phyloP scores from a whole-genome alignment of 2,329 filamentous ascomycete species.

The Drechmeria coniospora region DNA sequence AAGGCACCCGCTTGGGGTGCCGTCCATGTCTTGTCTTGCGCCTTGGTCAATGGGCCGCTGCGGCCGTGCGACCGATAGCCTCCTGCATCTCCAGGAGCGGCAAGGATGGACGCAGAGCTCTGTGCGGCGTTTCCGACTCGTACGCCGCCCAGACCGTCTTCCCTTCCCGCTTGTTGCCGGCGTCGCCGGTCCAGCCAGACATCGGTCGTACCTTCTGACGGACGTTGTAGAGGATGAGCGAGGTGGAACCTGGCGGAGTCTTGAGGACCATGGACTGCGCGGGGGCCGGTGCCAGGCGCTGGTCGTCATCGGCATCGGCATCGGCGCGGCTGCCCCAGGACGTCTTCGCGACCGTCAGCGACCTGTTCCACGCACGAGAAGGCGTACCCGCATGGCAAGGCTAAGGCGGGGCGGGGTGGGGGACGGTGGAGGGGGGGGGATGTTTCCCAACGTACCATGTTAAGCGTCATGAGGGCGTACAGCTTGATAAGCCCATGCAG shows the following conservation, averaged over 20 bases:
- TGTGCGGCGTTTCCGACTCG: slow-evolving; percentile 21
- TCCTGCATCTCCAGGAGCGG: not conserved
- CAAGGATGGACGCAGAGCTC: slow-evolving; percentile 10
- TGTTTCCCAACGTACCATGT: slow-evolving; percentile 60
- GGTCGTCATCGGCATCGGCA: slow-evolving; percentile 68
- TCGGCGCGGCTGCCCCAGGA: slow-evolving; percentile 92
- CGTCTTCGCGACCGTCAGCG: slow-evolving; percentile 40
- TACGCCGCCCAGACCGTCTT: slow-evolving; percentile 18
- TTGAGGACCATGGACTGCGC: slow-evolving; percentile 25
- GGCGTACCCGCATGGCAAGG: too few species aligned
- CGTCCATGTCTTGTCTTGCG: too few species aligned
- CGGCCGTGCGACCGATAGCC: too few species aligned
- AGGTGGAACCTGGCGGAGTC: slow-evolving; percentile 25
- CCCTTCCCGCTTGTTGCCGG: slow-evolving; percentile 14
- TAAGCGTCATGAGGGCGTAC: slow-evolving; percentile 68
- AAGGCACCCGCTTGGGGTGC: too few species aligned
- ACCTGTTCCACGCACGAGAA: too few species aligned
- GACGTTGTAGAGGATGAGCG: slow-evolving; percentile 30
- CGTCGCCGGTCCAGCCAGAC: slow-evolving; percentile 8
- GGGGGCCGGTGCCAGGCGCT: slow-evolving; percentile 43
- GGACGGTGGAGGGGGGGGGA: too few species aligned
- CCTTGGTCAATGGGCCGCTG: not conserved
- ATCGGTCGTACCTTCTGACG: slow-evolving; percentile 22
- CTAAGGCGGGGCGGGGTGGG: too few species aligned
- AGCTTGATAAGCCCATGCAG: slow-evolving; percentile 88